Conservation (phyloP, 1,284 basidiomycete genomes). For the Fomitiporia mediterranea region DNA sequence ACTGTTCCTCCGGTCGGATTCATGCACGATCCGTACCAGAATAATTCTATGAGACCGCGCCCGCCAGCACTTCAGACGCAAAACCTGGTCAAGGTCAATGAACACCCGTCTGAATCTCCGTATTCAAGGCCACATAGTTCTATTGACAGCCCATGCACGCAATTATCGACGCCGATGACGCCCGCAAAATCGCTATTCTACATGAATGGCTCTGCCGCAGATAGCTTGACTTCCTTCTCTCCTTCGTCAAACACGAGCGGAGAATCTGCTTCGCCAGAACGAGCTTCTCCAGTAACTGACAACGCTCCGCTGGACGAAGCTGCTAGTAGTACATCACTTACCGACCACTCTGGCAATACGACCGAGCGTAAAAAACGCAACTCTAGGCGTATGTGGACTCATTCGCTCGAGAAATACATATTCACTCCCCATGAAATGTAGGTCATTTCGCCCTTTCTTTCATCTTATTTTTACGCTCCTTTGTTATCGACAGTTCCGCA, state of each 20-base stretch:
- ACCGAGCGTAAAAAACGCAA: slow-evolving; percentile 46
- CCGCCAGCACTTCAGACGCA: not conserved
- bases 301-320: not conserved
- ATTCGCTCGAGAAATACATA: slow-evolving; percentile 63
- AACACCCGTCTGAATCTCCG: not conserved
- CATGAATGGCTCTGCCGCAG: not conserved
- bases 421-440: slow-evolving; percentile 65
- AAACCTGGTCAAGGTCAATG: not conserved
- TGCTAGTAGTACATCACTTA: not conserved
- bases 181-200: not conserved
- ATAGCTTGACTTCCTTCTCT: slow-evolving; percentile 8
- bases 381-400: slow-evolving; percentile 68
- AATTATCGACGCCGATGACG: not conserved
- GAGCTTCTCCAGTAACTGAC: not conserved
- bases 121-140: not conserved
- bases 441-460: slow-evolving; percentile 23
- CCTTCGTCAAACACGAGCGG: not conserved
- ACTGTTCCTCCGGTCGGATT: not conserved
- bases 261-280: not conserved
- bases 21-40: not conserved
- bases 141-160: not conserved
- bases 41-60: not conserved
- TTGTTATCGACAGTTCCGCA: too few species aligned
- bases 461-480: not conserved
- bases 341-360: not conserved